These are phyloP conservation scores for Tuber melanosporum DNA, from an alignment of 495 filamentous ascomycete species.

Conservation along the genomic window DNA sequence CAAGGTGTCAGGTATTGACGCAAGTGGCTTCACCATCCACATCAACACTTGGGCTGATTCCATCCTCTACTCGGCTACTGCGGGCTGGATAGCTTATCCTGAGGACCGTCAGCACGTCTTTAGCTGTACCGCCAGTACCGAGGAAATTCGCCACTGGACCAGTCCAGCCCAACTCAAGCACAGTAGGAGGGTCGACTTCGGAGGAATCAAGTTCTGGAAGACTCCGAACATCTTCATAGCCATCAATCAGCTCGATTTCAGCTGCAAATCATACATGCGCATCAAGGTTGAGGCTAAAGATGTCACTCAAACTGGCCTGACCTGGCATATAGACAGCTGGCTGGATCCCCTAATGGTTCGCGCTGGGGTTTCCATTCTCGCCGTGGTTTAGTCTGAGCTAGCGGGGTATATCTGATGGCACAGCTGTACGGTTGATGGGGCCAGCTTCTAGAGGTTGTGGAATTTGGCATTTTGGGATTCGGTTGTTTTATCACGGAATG, in stretches of 20 bases:
- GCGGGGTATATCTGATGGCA: neutral
- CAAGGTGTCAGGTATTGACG: slow-evolving; percentile 2
- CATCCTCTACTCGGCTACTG: slow-evolving; percentile 2
- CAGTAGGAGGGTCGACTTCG: slow-evolving; percentile 1
- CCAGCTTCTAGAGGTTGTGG: neutral
- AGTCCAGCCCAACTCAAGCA: neutral
- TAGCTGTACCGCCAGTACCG: slow-evolving; percentile 2
- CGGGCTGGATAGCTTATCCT: slow-evolving; percentile 8
- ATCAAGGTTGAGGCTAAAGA: neutral
- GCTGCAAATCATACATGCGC: neutral
- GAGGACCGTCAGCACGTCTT: neutral
- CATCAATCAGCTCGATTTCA: slow-evolving; percentile 8
- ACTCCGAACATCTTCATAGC: slow-evolving; percentile 4
- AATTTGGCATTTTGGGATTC: neutral
- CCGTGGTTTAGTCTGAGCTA: neutral
- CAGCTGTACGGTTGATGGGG: neutral
- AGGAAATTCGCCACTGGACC: neutral
- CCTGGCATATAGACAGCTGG: slow-evolving; percentile 13
- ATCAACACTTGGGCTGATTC: slow-evolving; percentile 23
- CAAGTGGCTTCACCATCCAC: slow-evolving; percentile 26
- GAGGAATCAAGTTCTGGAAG: neutral
- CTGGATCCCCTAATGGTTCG: neutral
- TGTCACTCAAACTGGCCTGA: slow-evolving; percentile 5
- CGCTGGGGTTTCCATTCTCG: slow-evolving; percentile 6
- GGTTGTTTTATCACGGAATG: neutral